Percentiles rank a stretch among this genome's conserved stretches.
phyloP scores from a whole-genome alignment of 2,329 filamentous ascomycete genomes.

The Hypoxylon sp. region DNA sequence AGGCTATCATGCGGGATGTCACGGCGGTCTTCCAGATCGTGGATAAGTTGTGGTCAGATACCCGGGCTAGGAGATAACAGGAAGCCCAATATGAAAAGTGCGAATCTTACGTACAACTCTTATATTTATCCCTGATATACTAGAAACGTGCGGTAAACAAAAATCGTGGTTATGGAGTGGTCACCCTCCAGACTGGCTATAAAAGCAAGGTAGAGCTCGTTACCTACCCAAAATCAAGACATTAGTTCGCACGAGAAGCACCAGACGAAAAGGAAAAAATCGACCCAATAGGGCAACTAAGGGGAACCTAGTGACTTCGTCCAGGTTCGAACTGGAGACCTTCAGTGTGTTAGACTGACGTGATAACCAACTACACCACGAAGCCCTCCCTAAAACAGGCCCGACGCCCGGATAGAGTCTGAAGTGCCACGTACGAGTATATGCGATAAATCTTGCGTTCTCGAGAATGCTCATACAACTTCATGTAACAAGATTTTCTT shows the following conservation, averaged over 20 bases:
- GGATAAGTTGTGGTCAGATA: slow-evolving; percentile 81
- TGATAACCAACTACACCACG: slow-evolving; percentile 60
- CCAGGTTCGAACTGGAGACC: slow-evolving; percentile 53
- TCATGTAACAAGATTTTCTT: not conserved
- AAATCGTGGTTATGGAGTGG: too few relatives aligned
- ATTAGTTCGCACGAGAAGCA: not conserved
- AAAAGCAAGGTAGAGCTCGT: too few relatives aligned
- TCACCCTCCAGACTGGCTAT: too few relatives aligned
- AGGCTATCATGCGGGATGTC: slow-evolving; percentile 78
- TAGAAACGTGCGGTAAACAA: too few relatives aligned
- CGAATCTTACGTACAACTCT: not conserved
- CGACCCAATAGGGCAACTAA: not conserved
- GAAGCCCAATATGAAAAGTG: not conserved
- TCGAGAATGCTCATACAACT: not conserved
- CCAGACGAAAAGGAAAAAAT: not conserved
- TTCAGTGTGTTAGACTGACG: slow-evolving; percentile 61
- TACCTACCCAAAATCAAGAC: too few relatives aligned
- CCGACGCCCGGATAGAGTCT: too few relatives aligned
- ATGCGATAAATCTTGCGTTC: too few relatives aligned
- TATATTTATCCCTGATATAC: too few relatives aligned
- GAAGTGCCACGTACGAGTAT: too few relatives aligned
- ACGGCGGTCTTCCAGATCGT: slow-evolving; percentile 93
- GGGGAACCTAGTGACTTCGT: slow-evolving; percentile 8
- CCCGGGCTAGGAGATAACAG: slow-evolving; percentile 53
- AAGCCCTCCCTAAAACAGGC: not conserved